Conservation (phyloP, 108 stramenopile genomes). For the Fragilariopsis cylindrus region DNA sequence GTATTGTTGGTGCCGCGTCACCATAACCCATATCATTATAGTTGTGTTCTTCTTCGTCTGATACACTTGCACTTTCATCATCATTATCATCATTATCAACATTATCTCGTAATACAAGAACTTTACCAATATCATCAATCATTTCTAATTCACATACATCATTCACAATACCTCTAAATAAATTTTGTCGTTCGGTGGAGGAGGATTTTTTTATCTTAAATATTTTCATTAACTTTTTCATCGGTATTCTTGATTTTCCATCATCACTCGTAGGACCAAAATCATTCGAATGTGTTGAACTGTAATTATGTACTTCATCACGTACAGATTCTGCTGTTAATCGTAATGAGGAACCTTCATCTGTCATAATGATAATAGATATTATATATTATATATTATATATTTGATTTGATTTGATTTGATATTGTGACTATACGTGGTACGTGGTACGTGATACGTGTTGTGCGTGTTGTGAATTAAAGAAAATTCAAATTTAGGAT, state of each 20-base stretch:
- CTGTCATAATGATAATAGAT: too few species aligned
- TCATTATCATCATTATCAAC: not conserved
- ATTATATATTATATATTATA: too few species aligned
- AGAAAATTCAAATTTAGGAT: too few species aligned
- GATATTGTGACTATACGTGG: not conserved
- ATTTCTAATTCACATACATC: conserved; percentile 75
- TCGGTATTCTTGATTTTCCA: conserved; percentile 39
- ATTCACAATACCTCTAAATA: conserved; percentile 62
- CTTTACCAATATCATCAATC: not conserved
- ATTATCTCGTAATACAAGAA: not conserved
- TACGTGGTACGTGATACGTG: too few species aligned
- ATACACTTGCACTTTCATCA: too few species aligned
- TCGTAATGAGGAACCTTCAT: not conserved
- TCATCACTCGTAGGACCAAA: not conserved
- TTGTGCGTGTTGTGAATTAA: too few species aligned
- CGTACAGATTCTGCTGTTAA: not conserved
- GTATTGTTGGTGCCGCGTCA: conserved; percentile 27
- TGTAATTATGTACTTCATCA: not conserved
- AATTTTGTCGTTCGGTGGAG: conserved; percentile 47
- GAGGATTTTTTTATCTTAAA: conserved; percentile 72
- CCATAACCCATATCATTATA: conserved; percentile 21
- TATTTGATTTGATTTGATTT: not conserved
- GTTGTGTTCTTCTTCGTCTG: not conserved
- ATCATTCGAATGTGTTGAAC: conserved; percentile 2
- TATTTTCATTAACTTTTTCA: conserved; percentile 77